A percentile compares a stretch with the other conserved stretches of the same genome.
These are phyloP conservation scores for Alternaria sp. DNA, from an alignment of 2,329 filamentous ascomycete species.

Conservation along the genomic window DNA sequence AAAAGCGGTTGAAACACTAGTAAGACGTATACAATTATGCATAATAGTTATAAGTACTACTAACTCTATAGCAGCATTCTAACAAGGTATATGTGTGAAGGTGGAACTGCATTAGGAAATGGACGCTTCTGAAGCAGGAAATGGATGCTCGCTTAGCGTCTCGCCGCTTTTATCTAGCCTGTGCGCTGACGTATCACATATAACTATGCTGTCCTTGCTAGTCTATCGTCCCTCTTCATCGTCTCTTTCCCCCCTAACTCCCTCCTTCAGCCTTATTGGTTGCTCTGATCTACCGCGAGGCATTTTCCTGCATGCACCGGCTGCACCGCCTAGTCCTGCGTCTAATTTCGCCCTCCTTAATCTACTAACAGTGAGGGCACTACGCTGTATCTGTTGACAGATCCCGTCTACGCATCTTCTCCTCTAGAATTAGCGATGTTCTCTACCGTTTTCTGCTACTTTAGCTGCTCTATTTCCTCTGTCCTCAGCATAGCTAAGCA, in stretches of 20 bases:
- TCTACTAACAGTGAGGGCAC: slow-evolving; percentile 1
- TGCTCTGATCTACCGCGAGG: slow-evolving; percentile 20
- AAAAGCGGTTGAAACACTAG: too few relatives aligned
- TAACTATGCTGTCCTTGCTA: slow-evolving; percentile 27
- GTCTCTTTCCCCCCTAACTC: slow-evolving; percentile 25
- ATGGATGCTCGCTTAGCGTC: slow-evolving; percentile 28
- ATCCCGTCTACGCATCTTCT: slow-evolving; percentile 2
- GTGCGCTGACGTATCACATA: slow-evolving; percentile 32
- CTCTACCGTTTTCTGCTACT: background rate
- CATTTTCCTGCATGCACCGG: slow-evolving; percentile 26
- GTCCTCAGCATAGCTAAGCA: slow-evolving; percentile 4
- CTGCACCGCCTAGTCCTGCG: slow-evolving; percentile 9
- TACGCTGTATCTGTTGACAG: background rate
- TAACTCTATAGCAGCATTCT: too few relatives aligned
- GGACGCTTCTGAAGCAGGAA: slow-evolving; percentile 28
- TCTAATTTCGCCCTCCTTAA: background rate
- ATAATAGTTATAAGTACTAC: too few relatives aligned
- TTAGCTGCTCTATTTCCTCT: background rate
- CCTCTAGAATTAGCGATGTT: background rate
- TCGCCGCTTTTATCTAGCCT: slow-evolving; percentile 35
- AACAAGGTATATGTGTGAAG: slow-evolving; percentile 23
- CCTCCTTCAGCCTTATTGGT: slow-evolving; percentile 19
- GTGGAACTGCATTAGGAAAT: slow-evolving; percentile 33
- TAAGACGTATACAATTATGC: too few relatives aligned
- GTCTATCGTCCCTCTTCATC: slow-evolving; percentile 21